Evolutionary conservation across 1,139 yeast species (phyloP).

Genomic region (Suhomyces kunorum): DNA sequence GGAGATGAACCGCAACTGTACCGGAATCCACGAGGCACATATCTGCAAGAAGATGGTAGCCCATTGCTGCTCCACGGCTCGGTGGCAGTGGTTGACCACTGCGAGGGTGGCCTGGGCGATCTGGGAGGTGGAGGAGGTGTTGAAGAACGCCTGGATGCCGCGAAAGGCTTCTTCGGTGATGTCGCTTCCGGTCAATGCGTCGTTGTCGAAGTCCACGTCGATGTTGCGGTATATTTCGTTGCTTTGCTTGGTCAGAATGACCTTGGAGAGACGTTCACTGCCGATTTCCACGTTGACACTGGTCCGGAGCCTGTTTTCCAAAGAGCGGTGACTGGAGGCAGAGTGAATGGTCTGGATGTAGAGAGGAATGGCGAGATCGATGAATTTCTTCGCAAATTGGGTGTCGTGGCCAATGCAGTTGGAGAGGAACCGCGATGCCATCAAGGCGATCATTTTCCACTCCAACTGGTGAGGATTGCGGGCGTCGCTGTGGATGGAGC

Average conservation of each 20-base stretch:
- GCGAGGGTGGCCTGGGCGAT: slow-evolving; percentile 48
- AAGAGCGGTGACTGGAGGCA: slow-evolving; percentile 18
- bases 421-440: slow-evolving; percentile 47
- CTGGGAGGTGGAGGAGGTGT: slow-evolving; percentile 52
- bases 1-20: slow-evolving; percentile 77
- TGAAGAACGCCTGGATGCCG: slow-evolving; percentile 51
- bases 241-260: slow-evolving; percentile 28
- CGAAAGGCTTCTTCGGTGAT: slow-evolving; percentile 42
- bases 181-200: slow-evolving; percentile 26
- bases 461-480: slow-evolving; percentile 42
- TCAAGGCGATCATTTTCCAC: slow-evolving; percentile 51
- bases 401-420: slow-evolving; percentile 45
- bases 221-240: slow-evolving; percentile 21
- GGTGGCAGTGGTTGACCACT: slow-evolving; percentile 39
- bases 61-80: slow-evolving; percentile 44
- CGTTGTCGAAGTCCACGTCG: slow-evolving; percentile 36
- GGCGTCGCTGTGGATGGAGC: slow-evolving; percentile 19
- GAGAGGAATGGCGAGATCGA: slow-evolving; percentile 43
- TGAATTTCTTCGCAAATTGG: slow-evolving; percentile 39
- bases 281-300: slow-evolving; percentile 30
- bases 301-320: slow-evolving; percentile 26
- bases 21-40: slow-evolving; percentile 81
- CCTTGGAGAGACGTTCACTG: slow-evolving; percentile 27
- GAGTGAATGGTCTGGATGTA: slow-evolving; percentile 35
- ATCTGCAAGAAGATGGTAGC: slow-evolving; percentile 58